These are phyloP conservation scores for Dactylorhiza incarnata DNA, from an alignment of 106 monocot species.

Conservation along the genomic window DNA sequence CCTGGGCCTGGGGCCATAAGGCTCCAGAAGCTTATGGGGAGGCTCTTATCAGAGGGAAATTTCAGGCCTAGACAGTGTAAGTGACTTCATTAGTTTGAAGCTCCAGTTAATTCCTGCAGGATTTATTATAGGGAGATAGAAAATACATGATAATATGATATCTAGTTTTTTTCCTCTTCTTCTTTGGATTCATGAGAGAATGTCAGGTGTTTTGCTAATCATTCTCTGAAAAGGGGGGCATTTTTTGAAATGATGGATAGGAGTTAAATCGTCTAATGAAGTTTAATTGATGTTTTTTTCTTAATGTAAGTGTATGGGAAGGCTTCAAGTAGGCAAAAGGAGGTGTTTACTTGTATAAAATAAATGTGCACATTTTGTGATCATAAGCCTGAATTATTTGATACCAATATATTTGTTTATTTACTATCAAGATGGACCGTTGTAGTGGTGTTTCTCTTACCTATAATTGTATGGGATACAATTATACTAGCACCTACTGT, in stretches of 20 bases:
- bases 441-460: no score
- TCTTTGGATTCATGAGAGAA: neutral
- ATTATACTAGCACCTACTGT: no score
- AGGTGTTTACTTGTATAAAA: no score
- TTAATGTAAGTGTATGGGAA: no score
- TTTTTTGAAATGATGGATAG: neutral
- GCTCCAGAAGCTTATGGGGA: constrained; percentile 34
- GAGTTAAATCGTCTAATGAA: neutral
- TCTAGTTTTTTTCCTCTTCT: neutral
- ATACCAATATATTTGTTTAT: no score
- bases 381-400: neutral
- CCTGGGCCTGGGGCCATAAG: constrained; percentile 67
- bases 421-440: no score
- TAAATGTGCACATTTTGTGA: neutral
- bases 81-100: neutral
- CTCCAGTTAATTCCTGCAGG: neutral
- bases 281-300: neutral
- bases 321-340: no score
- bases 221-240: neutral
- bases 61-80: constrained; percentile 56
- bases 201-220: neutral
- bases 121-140: neutral
- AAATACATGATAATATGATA: neutral
- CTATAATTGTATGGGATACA: no score
- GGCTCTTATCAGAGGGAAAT: constrained; percentile 43